These are phyloP conservation scores for Trichocomaceae sp. DNA, from an alignment of 2,329 filamentous ascomycete species.

Conservation along the genomic window DNA sequence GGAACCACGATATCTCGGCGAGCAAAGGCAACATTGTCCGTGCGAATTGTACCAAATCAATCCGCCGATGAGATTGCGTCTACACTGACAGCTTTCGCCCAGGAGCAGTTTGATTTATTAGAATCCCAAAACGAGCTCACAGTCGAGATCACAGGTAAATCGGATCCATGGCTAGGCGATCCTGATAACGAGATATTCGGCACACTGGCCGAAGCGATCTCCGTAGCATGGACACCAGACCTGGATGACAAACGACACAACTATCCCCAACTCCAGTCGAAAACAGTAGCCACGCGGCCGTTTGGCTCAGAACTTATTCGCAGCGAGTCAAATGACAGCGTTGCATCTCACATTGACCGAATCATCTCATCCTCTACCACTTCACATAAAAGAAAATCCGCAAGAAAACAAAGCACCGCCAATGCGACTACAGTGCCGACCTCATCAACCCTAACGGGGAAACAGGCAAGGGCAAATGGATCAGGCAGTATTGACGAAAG, in stretches of 20 bases:
- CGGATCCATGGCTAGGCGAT: constrained; percentile 93
- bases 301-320: constrained; percentile 22
- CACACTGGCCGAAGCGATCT: constrained; percentile 76
- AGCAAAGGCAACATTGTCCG: constrained; percentile 79
- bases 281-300: constrained; percentile 14
- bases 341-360: constrained; percentile 35
- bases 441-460: constrained; percentile 34
- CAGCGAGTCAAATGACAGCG: constrained; percentile 33
- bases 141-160: constrained; percentile 83
- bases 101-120: constrained; percentile 64
- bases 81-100: constrained; percentile 60
- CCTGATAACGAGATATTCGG: constrained; percentile 85
- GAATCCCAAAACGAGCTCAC: constrained; percentile 74
- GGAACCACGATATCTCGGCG: constrained; percentile 79
- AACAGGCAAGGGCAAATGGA: constrained; percentile 16
- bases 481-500: background rate
- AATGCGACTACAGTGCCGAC: constrained; percentile 26
- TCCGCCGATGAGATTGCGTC: constrained; percentile 70
- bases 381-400: constrained; percentile 26
- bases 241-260: constrained; percentile 27
- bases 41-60: constrained; percentile 90
- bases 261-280: constrained; percentile 25
- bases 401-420: constrained; percentile 22
- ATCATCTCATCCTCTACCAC: constrained; percentile 35
- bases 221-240: constrained; percentile 66